Evolutionary conservation across 345 rosid genomes (phyloP), one percentile per base, ranked within the genome.

Genomic region (Xanthoceras sorbifolium): DNA sequence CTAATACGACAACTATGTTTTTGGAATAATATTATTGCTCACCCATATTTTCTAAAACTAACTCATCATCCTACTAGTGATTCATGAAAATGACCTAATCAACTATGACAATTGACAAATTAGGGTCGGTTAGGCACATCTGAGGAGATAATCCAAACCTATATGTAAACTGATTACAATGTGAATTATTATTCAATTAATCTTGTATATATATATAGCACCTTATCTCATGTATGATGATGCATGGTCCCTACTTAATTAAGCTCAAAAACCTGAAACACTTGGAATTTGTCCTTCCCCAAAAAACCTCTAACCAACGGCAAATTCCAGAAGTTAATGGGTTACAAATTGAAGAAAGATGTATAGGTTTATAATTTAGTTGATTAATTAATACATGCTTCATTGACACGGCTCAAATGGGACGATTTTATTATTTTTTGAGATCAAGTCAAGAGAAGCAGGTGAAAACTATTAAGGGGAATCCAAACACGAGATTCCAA

Each of bases 241-340:
- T 5, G 60, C 26, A 54, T 77, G 80, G 85, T 64, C 84, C 85
- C 82, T 74, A 73, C 75, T 23, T 10, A 8, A 32, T 9, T 17
- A 14, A 55, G 42, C 36, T 68, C 32, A 26, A 46, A 20, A 34
- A 67, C 50, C 38, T 69, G 2, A 64, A 55, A 75, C 32, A 63
- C 72, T 75, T 67, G 52, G 79, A 69, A 64, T 28, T 63, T 77
- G 79, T 74, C 75, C 55, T 54, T 68, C 40, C 62, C 69, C 14
- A 15, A 57, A 42, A 15, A 57, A 42, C 63, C 48, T 74, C 23
- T 23, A 50, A 64, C 67, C 76, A 74, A 26, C 22, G 57, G 29
- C 57, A 57, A 65, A 61, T 67, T 62, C 66, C 75, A 40, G 44
- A 40, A 60, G 10, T 73, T 40, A 71, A 54, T 65, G 36, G 28